A percentile compares a stretch with the other conserved stretches of the same genome.
Evolutionary conservation across 306 rosid species (phyloP).

Genomic region (Spatholobus suberectus): DNA sequence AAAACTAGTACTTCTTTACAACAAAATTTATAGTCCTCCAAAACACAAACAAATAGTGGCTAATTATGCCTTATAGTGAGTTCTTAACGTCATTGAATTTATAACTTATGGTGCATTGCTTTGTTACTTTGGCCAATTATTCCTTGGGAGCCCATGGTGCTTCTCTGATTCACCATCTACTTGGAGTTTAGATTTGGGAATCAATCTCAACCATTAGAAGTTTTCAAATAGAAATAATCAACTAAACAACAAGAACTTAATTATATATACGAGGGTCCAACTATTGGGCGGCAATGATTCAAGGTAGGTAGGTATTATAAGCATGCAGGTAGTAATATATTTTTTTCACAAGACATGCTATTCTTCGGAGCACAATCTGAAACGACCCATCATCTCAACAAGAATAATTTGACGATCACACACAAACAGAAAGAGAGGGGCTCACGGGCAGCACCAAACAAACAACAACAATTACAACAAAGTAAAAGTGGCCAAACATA

Average conservation of each 20-base stretch:
- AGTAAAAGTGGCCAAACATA: conserved; percentile 45
- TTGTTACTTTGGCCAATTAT: conserved; percentile 27
- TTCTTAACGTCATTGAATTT: neutral
- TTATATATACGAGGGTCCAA: conserved; percentile 16
- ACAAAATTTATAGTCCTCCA: neutral
- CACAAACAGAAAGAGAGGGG: conserved; percentile 54
- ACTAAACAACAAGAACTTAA: conserved; percentile 33
- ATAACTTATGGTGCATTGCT: conserved; percentile 22
- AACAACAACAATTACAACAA: conserved; percentile 53
- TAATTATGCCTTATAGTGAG: neutral
- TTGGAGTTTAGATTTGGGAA: conserved; percentile 26
- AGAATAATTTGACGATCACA: conserved; percentile 57
- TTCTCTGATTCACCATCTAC: conserved; percentile 48
- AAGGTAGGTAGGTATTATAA: conserved; percentile 18
- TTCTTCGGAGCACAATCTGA: neutral
- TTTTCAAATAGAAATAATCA: conserved; percentile 33
- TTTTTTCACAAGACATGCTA: neutral
- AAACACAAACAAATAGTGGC: conserved; percentile 14
- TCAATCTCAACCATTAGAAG: conserved; percentile 31
- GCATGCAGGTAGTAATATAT: conserved; percentile 15
- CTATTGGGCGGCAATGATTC: conserved; percentile 40
- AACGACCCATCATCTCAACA: conserved; percentile 14
- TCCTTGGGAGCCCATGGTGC: conserved; percentile 25
- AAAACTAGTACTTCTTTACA: neutral
- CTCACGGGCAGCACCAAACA: conserved; percentile 87